These are phyloP conservation scores for Metrosideros polymorpha DNA, from an alignment of 441 rosid genomes.

Conservation along the genomic window DNA sequence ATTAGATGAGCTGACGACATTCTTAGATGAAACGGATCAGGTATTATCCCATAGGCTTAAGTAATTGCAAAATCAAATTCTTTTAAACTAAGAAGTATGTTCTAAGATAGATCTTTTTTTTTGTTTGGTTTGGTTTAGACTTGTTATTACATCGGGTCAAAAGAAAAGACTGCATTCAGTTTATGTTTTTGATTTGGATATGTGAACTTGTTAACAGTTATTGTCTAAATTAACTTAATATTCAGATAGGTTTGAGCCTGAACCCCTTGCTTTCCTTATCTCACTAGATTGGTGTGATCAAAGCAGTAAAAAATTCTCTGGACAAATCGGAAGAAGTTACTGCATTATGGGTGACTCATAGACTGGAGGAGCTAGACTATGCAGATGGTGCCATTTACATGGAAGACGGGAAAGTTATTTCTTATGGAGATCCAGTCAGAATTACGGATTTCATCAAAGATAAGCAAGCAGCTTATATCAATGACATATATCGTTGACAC, in stretches of 20 bases:
- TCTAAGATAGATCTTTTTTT: not conserved
- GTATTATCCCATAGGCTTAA: conserved; percentile 17
- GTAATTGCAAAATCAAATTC: not conserved
- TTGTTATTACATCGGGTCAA: not conserved
- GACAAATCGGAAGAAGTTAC: conserved; percentile 55
- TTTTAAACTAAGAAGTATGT: not conserved
- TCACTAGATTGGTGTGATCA: conserved; percentile 71
- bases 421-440: conserved; percentile 49
- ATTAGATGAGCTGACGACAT: conserved; percentile 92
- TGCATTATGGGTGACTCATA: conserved; percentile 91
- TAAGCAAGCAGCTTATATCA: conserved; percentile 47
- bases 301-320: conserved; percentile 60
- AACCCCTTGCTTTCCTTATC: not conserved
- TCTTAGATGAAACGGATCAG: conserved; percentile 83
- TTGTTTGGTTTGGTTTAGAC: not conserved
- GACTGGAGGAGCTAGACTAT: conserved; percentile 77
- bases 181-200: not conserved
- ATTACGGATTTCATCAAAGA: conserved; percentile 43
- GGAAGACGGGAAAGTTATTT: conserved; percentile 72
- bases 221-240: not conserved
- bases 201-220: not conserved
- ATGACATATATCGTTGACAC: conserved; percentile 33
- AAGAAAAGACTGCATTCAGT: not conserved
- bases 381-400: conserved; percentile 89
- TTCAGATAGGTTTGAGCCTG: not conserved